Evolutionary conservation across 2,329 filamentous ascomycete species (phyloP).

Genomic region (Escovopsis sp.): DNA sequence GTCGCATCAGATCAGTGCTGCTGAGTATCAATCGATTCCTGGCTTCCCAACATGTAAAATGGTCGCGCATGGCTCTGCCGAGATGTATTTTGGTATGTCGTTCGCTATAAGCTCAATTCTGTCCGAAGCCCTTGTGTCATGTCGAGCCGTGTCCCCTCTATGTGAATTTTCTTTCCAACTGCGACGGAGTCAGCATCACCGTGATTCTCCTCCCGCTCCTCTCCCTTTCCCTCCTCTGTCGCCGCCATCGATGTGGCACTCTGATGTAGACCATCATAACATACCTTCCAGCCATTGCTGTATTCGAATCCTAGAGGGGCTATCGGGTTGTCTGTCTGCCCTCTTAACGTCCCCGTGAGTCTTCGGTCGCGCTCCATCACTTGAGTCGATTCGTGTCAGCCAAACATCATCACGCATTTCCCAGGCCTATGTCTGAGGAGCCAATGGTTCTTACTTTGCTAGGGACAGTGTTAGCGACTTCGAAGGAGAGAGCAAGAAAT

Average conservation of each 20-base stretch:
- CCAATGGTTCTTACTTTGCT: constrained; percentile 35
- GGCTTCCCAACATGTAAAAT: too few species aligned
- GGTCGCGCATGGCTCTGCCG: too few species aligned
- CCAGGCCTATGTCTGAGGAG: background rate
- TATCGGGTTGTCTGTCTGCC: constrained; percentile 38
- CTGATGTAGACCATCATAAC: too few species aligned
- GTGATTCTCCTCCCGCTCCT: too few species aligned
- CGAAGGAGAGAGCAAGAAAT: background rate
- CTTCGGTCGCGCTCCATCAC: constrained; percentile 52
- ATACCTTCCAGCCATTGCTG: constrained; percentile 50
- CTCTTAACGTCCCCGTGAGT: constrained; percentile 42
- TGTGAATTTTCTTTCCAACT: constrained; percentile 39
- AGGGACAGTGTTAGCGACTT: constrained; percentile 14
- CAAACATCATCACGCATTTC: constrained; percentile 2
- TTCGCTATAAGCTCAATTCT: background rate
- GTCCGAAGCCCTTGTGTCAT: background rate
- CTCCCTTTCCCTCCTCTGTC: too few species aligned
- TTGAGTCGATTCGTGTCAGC: constrained; percentile 13
- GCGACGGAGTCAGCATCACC: constrained; percentile 3
- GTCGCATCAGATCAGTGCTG: too few species aligned
- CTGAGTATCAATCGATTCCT: too few species aligned
- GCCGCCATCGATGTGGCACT: too few species aligned
- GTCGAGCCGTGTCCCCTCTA: constrained; percentile 12
- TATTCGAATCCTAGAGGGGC: constrained; percentile 46
- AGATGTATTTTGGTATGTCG: too few species aligned